A percentile compares a stretch with the other conserved stretches of the same genome.
phyloP scores from a whole-genome alignment of 257 asterid species.

The Anisodus acutangulus region DNA sequence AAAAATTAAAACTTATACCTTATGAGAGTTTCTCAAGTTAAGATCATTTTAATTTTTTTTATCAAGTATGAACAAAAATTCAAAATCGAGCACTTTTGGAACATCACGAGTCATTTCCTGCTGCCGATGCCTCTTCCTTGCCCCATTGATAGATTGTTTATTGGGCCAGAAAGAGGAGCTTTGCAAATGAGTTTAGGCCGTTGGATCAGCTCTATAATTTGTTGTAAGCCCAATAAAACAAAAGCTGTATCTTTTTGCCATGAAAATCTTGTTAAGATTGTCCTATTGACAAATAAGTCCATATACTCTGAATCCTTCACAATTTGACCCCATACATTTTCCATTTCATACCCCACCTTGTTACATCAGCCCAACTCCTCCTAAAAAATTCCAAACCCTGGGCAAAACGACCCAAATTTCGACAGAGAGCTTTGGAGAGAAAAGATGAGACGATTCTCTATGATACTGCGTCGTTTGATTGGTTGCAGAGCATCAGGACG shows the following conservation, averaged over 20 bases:
- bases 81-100: no score
- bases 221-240: constrained; percentile 5
- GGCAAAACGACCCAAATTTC: not conserved
- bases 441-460: constrained; percentile 53
- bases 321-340: not conserved
- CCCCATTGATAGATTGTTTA: no score
- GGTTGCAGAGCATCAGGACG: constrained; percentile 40
- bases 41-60: no score
- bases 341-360: not conserved
- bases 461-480: constrained; percentile 61
- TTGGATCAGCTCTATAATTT: not conserved
- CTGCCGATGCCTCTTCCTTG: no score
- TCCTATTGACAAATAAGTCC: not conserved
- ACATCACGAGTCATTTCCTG: no score
- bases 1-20: no score
- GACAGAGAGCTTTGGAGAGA: not conserved
- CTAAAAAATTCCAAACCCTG: not conserved
- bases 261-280: not conserved
- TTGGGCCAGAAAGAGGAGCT: no score
- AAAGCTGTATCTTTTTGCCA: no score
- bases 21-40: no score
- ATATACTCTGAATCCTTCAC: not conserved
- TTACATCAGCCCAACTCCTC: not conserved
- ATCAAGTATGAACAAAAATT: no score
- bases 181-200: not conserved